Percentiles rank a stretch among this genome's conserved stretches.
Evolutionary conservation across 371 early-diverging fungal genomes (phyloP).

Genomic region (Apophysomyces ossiformis): DNA sequence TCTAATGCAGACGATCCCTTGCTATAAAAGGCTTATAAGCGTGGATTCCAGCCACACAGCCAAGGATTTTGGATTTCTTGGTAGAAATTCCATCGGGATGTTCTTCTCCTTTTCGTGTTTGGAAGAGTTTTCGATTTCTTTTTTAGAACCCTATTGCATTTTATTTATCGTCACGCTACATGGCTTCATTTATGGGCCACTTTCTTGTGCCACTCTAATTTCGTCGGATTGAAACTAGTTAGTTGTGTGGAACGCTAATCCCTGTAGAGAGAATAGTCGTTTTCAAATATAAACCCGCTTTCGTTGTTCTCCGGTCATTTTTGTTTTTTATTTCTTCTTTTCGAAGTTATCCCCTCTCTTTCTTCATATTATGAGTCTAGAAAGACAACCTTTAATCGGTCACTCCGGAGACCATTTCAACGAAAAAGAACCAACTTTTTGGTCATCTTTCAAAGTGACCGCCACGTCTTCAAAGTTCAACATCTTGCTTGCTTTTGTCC

Average conservation of each 20-base stretch:
- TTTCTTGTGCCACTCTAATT: conserved; percentile 2
- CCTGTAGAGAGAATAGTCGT: background rate
- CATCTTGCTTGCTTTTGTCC: conserved; percentile 73
- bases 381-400: conserved; percentile 35
- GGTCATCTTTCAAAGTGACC: conserved; percentile 40
- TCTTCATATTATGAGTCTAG: conserved; percentile 26
- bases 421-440: conserved; percentile 31
- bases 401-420: conserved; percentile 12
- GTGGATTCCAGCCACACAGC: conserved; percentile 10
- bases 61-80: background rate
- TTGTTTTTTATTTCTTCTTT: conserved; percentile 8
- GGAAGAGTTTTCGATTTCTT: background rate
- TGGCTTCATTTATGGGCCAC: conserved; percentile 9
- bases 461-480: conserved; percentile 61
- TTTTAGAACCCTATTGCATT: conserved; percentile 3
- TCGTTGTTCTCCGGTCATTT: background rate
- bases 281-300: conserved; percentile 4
- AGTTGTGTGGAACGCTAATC: too few relatives aligned
- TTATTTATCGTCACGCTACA: conserved; percentile 9
- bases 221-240: background rate
- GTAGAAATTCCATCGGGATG: conserved; percentile 1
- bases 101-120: background rate
- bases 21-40: background rate
- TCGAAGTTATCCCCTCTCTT: background rate
- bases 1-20: background rate